These are phyloP conservation scores for Diplotaxis tenuifolia DNA, from an alignment of 345 rosid genomes.

Conservation along the genomic window DNA sequence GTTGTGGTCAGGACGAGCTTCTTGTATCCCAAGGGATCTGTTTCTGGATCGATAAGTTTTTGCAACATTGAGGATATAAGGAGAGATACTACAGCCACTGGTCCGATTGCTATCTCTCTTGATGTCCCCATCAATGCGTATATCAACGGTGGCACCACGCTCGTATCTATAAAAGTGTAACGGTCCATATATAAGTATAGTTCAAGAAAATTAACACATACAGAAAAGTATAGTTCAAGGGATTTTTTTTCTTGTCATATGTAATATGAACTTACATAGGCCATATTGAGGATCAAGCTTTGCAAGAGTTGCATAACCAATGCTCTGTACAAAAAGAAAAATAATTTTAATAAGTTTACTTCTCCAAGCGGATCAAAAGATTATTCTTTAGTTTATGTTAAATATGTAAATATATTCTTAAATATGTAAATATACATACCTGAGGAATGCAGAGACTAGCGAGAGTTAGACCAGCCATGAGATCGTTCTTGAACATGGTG, in stretches of 20 bases:
- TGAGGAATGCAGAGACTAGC: conserved; percentile 98
- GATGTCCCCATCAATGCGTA: conserved; percentile 94
- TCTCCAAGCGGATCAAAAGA: not conserved
- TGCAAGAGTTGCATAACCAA: conserved; percentile 92
- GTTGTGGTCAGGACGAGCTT: conserved; percentile 71
- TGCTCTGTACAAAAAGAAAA: conserved; percentile 48
- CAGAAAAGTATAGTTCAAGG: not conserved
- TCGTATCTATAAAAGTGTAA: conserved; percentile 54
- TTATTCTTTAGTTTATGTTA: not conserved
- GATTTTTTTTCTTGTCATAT: not conserved
- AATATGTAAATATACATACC: conserved; percentile 38
- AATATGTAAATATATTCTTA: too few relatives aligned
- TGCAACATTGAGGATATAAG: conserved; percentile 75
- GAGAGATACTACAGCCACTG: conserved; percentile 88
- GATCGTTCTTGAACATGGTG: conserved; percentile 63
- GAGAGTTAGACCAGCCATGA: conserved; percentile 86
- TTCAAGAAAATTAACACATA: not conserved
- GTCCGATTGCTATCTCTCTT: conserved; percentile 87
- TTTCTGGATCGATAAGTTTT: conserved; percentile 59
- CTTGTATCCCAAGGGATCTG: conserved; percentile 60
- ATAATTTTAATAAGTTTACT: not conserved
- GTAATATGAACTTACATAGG: conserved; percentile 57
- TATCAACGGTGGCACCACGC: conserved; percentile 81
- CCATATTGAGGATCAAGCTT: conserved; percentile 95
- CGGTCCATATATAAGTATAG: not conserved